A percentile compares a stretch with the other conserved stretches of the same genome.
Conservation (phyloP, 202 grass and related monocot species). For the Carex arenaria region DNA sequence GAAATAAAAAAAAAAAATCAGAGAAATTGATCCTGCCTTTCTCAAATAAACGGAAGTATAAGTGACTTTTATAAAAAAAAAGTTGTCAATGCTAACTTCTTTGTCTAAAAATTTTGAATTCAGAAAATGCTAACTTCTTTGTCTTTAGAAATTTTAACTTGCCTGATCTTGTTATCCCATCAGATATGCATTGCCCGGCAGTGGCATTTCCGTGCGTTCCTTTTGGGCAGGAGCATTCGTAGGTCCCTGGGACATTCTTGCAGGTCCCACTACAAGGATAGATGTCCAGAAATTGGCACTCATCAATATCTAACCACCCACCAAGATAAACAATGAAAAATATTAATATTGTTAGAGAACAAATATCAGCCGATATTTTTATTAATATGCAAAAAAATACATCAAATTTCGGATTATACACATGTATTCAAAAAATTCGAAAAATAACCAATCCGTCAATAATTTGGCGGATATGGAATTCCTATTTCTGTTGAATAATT, state of each 20-base stretch:
- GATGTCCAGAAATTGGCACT: constrained; percentile 26
- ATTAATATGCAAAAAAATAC: too few relatives aligned
- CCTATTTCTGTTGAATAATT: too few relatives aligned
- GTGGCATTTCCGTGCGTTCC: constrained; percentile 5
- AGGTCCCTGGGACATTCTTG: constrained; percentile 38
- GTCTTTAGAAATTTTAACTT: neutral
- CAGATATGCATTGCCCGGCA: neutral
- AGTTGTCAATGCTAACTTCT: too few relatives aligned
- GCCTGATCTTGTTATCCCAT: neutral
- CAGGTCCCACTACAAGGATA: constrained; percentile 43
- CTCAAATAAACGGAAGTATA: too few relatives aligned
- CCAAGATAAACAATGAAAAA: neutral
- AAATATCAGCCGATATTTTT: neutral
- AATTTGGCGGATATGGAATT: too few relatives aligned
- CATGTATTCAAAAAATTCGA: too few relatives aligned
- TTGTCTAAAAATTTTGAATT: neutral
- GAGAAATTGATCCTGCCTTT: too few relatives aligned
- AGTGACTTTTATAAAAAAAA: too few relatives aligned
- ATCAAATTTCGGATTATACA: too few relatives aligned
- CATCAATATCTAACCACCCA: constrained; percentile 34
- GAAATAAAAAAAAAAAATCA: too few relatives aligned
- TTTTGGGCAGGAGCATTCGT: constrained; percentile 25
- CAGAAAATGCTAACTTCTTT: neutral
- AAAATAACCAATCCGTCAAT: too few relatives aligned
- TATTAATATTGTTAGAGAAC: neutral